These are phyloP conservation scores for Phaseolus lunatus DNA, from an alignment of 306 rosid genomes.

Conservation along the genomic window DNA sequence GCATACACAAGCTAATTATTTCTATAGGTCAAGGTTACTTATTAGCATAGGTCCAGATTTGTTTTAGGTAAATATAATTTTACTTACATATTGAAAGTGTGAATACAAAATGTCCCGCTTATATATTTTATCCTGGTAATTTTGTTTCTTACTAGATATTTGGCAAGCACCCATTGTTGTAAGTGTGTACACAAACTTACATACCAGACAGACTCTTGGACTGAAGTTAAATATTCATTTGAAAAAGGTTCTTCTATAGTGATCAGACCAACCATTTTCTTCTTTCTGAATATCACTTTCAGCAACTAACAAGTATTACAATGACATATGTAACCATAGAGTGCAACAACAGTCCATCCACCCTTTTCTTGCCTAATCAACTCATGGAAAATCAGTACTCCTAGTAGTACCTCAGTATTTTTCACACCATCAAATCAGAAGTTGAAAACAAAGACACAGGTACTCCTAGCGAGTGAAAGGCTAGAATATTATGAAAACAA, in stretches of 20 bases:
- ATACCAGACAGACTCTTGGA: conserved; percentile 2
- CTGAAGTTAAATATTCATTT: not conserved
- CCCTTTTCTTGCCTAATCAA: conserved; percentile 27
- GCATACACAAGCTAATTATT: conserved; percentile 7
- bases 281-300: conserved; percentile 6
- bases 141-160: conserved; percentile 4
- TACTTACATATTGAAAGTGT: not conserved
- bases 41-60: not conserved
- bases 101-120: not conserved
- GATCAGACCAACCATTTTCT: conserved; percentile 26
- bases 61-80: conserved; percentile 16
- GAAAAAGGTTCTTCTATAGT: conserved; percentile 26
- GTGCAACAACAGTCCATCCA: not conserved
- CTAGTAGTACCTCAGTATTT: not conserved
- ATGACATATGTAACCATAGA: conserved; percentile 29
- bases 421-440: conserved; percentile 36
- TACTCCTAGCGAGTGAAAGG: conserved; percentile 13
- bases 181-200: conserved; percentile 2
- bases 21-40: conserved; percentile 28
- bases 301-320: not conserved
- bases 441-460: conserved; percentile 1
- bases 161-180: not conserved
- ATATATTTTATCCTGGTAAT: conserved; percentile 5
- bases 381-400: conserved; percentile 27
- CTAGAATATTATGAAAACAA: conserved; percentile 6